These are phyloP conservation scores for Blumeriella jaapii DNA, from an alignment of 2,329 filamentous ascomycete species.

Conservation along the genomic window DNA sequence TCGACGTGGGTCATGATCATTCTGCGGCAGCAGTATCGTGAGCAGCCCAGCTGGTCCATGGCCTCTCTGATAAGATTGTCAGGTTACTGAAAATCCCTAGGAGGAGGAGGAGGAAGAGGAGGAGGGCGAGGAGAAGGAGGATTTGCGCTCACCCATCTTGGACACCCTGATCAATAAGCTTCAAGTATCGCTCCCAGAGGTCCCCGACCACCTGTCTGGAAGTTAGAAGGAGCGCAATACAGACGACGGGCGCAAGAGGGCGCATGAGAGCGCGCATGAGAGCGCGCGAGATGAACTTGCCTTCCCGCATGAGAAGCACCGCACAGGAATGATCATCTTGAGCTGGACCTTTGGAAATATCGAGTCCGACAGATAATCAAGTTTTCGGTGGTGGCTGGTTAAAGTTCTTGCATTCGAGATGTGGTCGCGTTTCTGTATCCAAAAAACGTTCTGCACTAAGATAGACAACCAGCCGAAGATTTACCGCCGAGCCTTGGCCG, in stretches of 20 bases:
- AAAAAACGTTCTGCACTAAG: conserved; percentile 6
- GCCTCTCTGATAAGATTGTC: conserved; percentile 55
- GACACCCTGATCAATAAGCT: conserved; percentile 69
- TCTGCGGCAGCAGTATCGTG: conserved; percentile 94
- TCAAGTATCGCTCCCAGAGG: conserved; percentile 92
- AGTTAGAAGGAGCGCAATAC: conserved; percentile 7
- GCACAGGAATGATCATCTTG: conserved; percentile 96
- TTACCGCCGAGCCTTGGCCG: conserved; percentile 2
- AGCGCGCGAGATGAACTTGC: conserved; percentile 37
- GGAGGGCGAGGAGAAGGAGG: too few relatives aligned
- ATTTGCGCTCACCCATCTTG: conserved; percentile 54
- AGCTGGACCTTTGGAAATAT: conserved; percentile 1
- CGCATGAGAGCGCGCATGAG: too few relatives aligned
- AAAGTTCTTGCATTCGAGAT: too few relatives aligned
- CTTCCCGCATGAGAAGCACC: conserved; percentile 99
- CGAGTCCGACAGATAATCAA: too few relatives aligned
- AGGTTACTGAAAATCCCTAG: conserved; percentile 7
- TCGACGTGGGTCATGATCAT: conserved; percentile 99
- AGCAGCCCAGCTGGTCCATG: conserved; percentile 88
- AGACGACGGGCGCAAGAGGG: too few relatives aligned
- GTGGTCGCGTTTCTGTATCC: conserved; percentile 5
- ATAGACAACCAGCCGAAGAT: background rate
- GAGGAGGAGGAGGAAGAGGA: too few relatives aligned
- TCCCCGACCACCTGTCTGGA: conserved; percentile 74
- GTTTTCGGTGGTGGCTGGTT: too few relatives aligned